These are phyloP conservation scores for Globisporangium yorkense DNA, from an alignment of 352 stramenopile species.

Conservation along the genomic window DNA sequence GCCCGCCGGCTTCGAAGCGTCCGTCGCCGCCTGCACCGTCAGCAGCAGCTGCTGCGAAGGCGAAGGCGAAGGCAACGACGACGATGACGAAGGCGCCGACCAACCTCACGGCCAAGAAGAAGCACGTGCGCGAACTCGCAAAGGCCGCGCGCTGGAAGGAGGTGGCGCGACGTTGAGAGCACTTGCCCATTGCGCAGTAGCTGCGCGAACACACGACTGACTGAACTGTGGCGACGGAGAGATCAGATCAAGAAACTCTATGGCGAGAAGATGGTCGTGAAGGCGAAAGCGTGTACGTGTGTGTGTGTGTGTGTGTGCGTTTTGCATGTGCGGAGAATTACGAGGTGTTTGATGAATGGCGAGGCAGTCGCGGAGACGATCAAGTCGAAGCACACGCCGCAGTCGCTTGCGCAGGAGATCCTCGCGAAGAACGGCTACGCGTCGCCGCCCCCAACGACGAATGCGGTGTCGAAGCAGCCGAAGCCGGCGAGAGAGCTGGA, in stretches of 20 bases:
- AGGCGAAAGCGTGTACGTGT: conserved; percentile 55
- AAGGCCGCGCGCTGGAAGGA: conserved; percentile 41
- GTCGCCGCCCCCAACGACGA: not conserved
- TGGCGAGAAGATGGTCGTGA: conserved; percentile 62
- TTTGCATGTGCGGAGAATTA: not conserved
- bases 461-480: not conserved
- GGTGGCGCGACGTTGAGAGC: conserved; percentile 16
- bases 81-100: conserved; percentile 12
- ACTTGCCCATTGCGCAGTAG: not conserved
- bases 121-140: conserved; percentile 65
- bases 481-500: not conserved
- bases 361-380: conserved; percentile 47
- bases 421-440: conserved; percentile 58
- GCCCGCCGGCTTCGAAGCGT: not conserved
- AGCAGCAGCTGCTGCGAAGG: conserved; percentile 9
- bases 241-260: conserved; percentile 56
- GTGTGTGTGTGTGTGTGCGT: not conserved
- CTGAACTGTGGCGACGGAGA: not conserved
- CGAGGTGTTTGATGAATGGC: not conserved
- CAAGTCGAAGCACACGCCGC: conserved; percentile 40
- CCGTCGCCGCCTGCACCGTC: not conserved
- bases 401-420: conserved; percentile 57
- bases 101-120: conserved; percentile 59
- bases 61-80: conserved; percentile 12
- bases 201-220: not conserved